Evolutionary conservation across 331 rosid genomes (phyloP).

Genomic region (Dryas integrifolia): DNA sequence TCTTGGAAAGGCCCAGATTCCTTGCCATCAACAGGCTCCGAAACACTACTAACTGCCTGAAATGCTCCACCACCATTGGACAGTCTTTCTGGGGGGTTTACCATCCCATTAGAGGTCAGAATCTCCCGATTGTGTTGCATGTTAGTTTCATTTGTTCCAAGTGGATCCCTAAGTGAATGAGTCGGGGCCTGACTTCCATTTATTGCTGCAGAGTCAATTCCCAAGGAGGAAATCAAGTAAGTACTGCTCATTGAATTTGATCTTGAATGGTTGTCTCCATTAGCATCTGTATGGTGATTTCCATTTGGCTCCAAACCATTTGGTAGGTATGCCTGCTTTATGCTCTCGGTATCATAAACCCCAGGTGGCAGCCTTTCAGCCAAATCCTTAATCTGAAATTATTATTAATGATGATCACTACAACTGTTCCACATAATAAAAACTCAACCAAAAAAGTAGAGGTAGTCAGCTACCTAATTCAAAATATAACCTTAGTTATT

Average conservation of each 20-base stretch:
- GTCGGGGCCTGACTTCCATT: constrained; percentile 36
- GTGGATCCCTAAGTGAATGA: constrained; percentile 39
- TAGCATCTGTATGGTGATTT: constrained; percentile 44
- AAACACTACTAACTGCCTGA: constrained; percentile 43
- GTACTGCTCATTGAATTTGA: constrained; percentile 62
- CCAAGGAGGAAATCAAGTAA: constrained; percentile 55
- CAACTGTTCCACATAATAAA: constrained; percentile 2
- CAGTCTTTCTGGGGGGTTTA: constrained; percentile 38
- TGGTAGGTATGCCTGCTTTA: constrained; percentile 52
- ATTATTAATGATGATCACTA: constrained; percentile 12
- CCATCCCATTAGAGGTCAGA: constrained; percentile 45
- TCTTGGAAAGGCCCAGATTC: constrained; percentile 59
- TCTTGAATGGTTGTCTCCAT: constrained; percentile 52
- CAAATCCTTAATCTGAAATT: constrained; percentile 84
- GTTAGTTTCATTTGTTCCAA: constrained; percentile 47
- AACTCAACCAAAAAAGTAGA: neutral
- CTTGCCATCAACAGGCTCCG: constrained; percentile 52
- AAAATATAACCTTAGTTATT: neutral
- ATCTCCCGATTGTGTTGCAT: constrained; percentile 37
- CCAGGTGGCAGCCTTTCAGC: constrained; percentile 93
- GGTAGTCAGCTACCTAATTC: neutral
- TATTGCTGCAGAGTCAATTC: constrained; percentile 48
- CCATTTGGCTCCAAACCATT: constrained; percentile 73
- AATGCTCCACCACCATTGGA: constrained; percentile 44
- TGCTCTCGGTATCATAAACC: constrained; percentile 59